Evolutionary conservation across 2,329 filamentous ascomycete species (phyloP), one percentile per base, ranked within the genome.

Genomic region (Macroventuria anomochaeta): DNA sequence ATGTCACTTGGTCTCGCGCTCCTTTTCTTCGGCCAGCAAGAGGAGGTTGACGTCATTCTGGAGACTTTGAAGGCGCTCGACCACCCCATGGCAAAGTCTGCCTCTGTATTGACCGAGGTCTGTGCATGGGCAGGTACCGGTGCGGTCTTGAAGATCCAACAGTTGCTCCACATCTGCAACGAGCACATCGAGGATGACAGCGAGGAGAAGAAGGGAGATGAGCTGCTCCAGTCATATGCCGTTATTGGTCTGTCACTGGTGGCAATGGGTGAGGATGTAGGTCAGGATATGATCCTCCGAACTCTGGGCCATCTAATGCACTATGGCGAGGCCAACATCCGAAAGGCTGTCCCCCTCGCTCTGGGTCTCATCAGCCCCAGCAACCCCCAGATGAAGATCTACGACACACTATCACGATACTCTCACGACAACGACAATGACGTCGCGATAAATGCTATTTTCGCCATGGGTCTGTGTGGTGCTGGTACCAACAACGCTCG

Each of bases 361-460:
- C 96, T 99, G 91, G 96, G 93, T 69, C 84, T 99, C 48, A 88
- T 99, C 71, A 96, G 91, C 77, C 91, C 96, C 11, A 97, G 92
- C 79, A 99, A 99, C 79, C 95, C 95, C 10, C 96, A 99, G 75
- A 99, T 99, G 93, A 99, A 97, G 83, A 90, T 99, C 40, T 99
- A 99, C 80, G 95, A 99, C 75, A 99, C 95, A 0, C 82, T 99
- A 10, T 99, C 95, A 44, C 85, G 95, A 71, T 99, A 99, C 83
- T 96, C 90, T 61, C 95, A 99, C 83, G 95, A 99, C 80, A 99
- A 95, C 64, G 95, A 99, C 78, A 96, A 93, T 58, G 95, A 99
- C 69, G 95, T 99, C 39, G 95, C 95, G 32, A 90, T 99, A 76
- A 99, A 97, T 72, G 92, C 95, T 69, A 99, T 99, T 72, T 99